These are phyloP conservation scores for Pichia deserticola DNA, from an alignment of 805 yeast genomes.

Conservation along the genomic window DNA sequence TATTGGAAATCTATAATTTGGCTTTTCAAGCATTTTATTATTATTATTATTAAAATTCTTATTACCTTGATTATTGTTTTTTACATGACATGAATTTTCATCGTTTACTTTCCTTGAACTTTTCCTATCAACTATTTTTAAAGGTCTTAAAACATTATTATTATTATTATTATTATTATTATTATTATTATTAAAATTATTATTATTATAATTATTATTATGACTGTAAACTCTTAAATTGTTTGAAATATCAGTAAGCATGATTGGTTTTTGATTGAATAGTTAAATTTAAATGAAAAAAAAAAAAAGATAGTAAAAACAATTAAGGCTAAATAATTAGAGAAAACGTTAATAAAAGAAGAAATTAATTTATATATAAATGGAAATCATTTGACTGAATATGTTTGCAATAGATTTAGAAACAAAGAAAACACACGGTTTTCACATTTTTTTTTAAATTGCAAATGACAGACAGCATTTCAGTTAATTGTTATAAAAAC, in stretches of 20 bases:
- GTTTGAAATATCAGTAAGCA: conserved; percentile 16
- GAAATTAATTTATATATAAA: too few relatives aligned
- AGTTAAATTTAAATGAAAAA: too few relatives aligned
- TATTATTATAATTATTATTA: neutral
- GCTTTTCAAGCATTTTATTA: conserved; percentile 7
- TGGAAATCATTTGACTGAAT: too few relatives aligned
- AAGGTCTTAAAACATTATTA: neutral
- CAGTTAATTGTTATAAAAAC: neutral
- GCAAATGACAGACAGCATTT: neutral
- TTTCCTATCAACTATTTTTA: conserved; percentile 7
- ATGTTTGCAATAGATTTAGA: too few relatives aligned
- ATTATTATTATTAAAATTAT: neutral
- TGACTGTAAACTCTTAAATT: neutral
- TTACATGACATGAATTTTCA: neutral
- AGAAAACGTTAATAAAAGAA: too few relatives aligned
- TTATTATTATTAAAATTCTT: neutral
- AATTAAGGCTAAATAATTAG: too few relatives aligned
- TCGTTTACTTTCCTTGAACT: neutral
- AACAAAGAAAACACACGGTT: neutral
- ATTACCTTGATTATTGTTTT: too few relatives aligned
- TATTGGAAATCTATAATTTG: conserved; percentile 11
- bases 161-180: neutral
- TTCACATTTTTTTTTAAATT: too few relatives aligned
- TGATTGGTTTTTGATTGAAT: neutral
- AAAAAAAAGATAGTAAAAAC: neutral